phyloP scores from a whole-genome alignment of 2,329 filamentous ascomycete genomes.

The Colletotrichum chrysophilum region DNA sequence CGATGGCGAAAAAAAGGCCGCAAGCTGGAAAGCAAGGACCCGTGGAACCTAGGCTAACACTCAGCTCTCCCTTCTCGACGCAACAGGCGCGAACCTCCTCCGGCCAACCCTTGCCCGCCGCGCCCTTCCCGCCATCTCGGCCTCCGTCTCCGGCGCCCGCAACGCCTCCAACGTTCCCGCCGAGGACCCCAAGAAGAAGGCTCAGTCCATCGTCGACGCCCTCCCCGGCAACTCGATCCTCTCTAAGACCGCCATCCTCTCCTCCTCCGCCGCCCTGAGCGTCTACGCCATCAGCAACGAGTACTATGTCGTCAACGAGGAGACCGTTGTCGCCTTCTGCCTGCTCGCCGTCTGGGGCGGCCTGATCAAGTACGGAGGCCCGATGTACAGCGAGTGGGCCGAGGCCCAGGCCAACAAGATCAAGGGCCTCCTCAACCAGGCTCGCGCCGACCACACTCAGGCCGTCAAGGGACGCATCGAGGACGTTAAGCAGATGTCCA shows the following conservation, averaged over 20 bases:
- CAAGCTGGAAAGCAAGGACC: not conserved
- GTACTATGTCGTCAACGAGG: slow-evolving; percentile 99
- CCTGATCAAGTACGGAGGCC: slow-evolving; percentile 92
- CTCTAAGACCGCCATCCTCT: slow-evolving; percentile 97
- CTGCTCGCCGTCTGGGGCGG: slow-evolving; percentile 92
- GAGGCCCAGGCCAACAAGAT: slow-evolving; percentile 89
- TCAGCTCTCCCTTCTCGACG: slow-evolving; percentile 25
- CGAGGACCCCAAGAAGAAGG: slow-evolving; percentile 95
- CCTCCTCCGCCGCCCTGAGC: slow-evolving; percentile 86
- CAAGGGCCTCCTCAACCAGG: slow-evolving; percentile 92
- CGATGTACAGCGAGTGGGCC: slow-evolving; percentile 92
- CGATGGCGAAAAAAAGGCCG: not conserved
- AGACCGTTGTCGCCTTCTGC: slow-evolving; percentile 92
- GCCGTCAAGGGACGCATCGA: slow-evolving; percentile 94
- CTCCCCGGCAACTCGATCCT: slow-evolving; percentile 90
- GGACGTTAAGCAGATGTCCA: slow-evolving; percentile 91
- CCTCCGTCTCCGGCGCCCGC: slow-evolving; percentile 69
- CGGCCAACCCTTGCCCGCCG: slow-evolving; percentile 81
- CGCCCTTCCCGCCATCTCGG: slow-evolving; percentile 75
- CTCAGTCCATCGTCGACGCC: slow-evolving; percentile 91
- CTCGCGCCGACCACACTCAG: slow-evolving; percentile 91
- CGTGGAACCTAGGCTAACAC: slow-evolving; percentile 18
- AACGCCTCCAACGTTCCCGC: slow-evolving; percentile 78
- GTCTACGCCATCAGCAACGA: slow-evolving; percentile 98
- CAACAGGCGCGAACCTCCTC: slow-evolving; percentile 84